Base-by-base conservation (phyloP, 2,329 filamentous ascomycete genomes). In the Periglandula ipomoeae region DNA sequence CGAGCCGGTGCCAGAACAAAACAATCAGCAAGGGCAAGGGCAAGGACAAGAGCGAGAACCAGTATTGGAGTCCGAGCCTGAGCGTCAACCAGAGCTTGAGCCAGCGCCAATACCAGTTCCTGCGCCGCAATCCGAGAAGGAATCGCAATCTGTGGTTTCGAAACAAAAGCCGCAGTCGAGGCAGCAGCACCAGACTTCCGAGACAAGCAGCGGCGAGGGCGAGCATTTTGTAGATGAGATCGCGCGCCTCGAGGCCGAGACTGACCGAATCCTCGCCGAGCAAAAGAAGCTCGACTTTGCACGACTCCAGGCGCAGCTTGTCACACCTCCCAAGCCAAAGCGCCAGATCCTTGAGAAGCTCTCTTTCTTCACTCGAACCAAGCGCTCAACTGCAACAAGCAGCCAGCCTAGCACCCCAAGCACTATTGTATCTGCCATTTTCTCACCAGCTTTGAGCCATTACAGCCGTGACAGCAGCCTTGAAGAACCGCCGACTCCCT, bases 211-310 rank as follows among this genome's bases (percentile, higher is more conserved):
- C 8, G 17, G 34, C 47, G 41, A 27, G 10, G 37, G 34, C 17
- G 45, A 46, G 17, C 61, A 56, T 43, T 63, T 63, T 58, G 65
- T 63, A 15, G 61, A 66, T 53, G 68, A 70, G 53, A 63, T 67
- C 42, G 69, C 70, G 48, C 71, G 67, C 48, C 64, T 70, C 47
- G 69, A 75, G 51, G 68, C 65, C 34, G 73, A 77, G 55, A 72
- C 68, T 30, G 67, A 75, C 55, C 70, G 72, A 51, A 69, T 72
- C 40, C 61, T 74, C 40, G 69, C 70, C 22, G 72, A 76, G 53
- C 72, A 75, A 58, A 73, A 72, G 61, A 71, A 68, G 56, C 69
- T 70, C 47, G 71, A 76, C 53, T 64, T 73, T 20, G 67, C 68
- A 44, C 68, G 71, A 47, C 65, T 74, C 20, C 67, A 71, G 52